phyloP scores from a whole-genome alignment of 1,139 yeast species.

The Yamadazyma spencermartinsiae region DNA sequence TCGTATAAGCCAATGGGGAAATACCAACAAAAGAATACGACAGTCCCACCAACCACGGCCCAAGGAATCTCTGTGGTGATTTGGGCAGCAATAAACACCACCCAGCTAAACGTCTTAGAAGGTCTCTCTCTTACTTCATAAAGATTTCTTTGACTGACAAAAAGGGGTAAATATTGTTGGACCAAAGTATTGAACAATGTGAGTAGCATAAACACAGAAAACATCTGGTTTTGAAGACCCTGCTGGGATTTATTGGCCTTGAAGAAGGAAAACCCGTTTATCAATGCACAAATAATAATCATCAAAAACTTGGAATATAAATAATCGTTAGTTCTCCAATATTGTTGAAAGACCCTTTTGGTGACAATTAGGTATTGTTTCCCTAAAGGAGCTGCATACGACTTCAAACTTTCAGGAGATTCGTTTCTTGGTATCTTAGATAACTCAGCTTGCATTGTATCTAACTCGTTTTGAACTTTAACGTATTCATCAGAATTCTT shows the following conservation, averaged over 20 bases:
- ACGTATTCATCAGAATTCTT: conserved; percentile 53
- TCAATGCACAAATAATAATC: conserved; percentile 50
- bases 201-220: conserved; percentile 55
- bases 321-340: conserved; percentile 76
- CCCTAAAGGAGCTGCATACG: conserved; percentile 47
- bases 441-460: conserved; percentile 46
- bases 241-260: conserved; percentile 30
- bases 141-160: conserved; percentile 33
- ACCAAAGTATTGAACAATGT: conserved; percentile 50
- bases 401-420: conserved; percentile 31
- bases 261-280: conserved; percentile 72
- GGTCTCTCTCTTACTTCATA: conserved; percentile 42
- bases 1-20: conserved; percentile 73
- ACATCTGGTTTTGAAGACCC: conserved; percentile 51
- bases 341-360: conserved; percentile 57
- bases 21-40: conserved; percentile 74
- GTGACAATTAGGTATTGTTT: conserved; percentile 55
- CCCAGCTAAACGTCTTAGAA: conserved; percentile 30
- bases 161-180: conserved; percentile 48
- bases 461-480: conserved; percentile 43
- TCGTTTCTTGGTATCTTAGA: conserved; percentile 36
- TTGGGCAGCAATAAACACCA: conserved; percentile 54
- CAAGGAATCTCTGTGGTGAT: conserved; percentile 75
- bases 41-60: conserved; percentile 63
- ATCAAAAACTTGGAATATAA: conserved; percentile 66